These are phyloP conservation scores for Yamadazyma sp. DNA, from an alignment of 1,139 yeast species.

Conservation along the genomic window DNA sequence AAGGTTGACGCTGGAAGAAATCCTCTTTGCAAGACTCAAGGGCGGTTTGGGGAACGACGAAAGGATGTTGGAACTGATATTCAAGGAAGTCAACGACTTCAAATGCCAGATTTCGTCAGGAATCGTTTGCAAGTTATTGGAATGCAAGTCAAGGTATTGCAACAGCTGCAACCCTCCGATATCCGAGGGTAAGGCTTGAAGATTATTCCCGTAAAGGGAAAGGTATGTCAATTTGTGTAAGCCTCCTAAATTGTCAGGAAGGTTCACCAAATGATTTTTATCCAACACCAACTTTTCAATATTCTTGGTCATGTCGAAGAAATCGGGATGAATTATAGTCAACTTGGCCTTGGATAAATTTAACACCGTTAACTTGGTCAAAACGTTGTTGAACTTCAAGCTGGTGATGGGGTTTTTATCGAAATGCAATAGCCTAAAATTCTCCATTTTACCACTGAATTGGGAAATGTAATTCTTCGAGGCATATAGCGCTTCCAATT, in stretches of 20 bases:
- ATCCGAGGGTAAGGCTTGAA: conserved; percentile 69
- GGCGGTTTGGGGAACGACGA: conserved; percentile 65
- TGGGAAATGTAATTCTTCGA: conserved; percentile 77
- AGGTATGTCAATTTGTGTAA: conserved; percentile 62
- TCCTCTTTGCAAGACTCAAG: conserved; percentile 32
- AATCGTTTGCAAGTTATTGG: conserved; percentile 74
- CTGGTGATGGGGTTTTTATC: conserved; percentile 80
- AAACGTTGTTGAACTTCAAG: conserved; percentile 56
- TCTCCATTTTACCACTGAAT: conserved; percentile 61
- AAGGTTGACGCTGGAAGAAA: conserved; percentile 33
- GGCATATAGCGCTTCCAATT: conserved; percentile 69
- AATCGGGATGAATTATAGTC: conserved; percentile 66
- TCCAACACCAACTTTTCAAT: conserved; percentile 77
- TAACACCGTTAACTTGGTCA: conserved; percentile 65
- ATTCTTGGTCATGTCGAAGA: conserved; percentile 61
- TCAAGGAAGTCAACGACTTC: conserved; percentile 57
- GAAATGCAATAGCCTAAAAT: conserved; percentile 50
- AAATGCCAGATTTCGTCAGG: conserved; percentile 72
- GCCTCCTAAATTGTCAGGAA: conserved; percentile 69
- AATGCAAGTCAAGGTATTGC: conserved; percentile 76
- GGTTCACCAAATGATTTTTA: conserved; percentile 74
- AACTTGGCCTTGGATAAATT: conserved; percentile 82
- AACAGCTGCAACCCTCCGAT: conserved; percentile 62
- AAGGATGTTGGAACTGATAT: conserved; percentile 79
- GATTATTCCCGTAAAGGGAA: conserved; percentile 72